Base-by-base conservation (phyloP, 257 asterid genomes). In the Solanum piurae region DNA sequence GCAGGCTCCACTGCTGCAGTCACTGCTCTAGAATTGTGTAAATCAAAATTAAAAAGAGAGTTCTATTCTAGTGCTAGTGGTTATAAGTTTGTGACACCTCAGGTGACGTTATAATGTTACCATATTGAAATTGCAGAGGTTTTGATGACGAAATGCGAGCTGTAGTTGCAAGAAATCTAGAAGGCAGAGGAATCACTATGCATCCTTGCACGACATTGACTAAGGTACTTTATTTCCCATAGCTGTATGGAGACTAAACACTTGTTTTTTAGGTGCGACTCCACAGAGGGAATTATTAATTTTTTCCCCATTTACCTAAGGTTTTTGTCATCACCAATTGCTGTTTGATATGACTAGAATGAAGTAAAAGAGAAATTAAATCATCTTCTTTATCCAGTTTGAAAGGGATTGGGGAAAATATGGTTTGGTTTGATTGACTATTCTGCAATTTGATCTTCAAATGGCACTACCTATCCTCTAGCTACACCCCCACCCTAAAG, bases 91-190 rank as follows among this genome's bases (percentile, higher is more conserved):
- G 86, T 82, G 69, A 49, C 69, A 82, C 86, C 4, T 82, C 29
- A 82, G 49, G 69, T 1, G 25, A 18, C 40, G 9, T 82, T 29
- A 27, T 46, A 33, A 23, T 49, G 6, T 13, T 86, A 33, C 37
- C 33, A 73, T 23, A 46, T 31, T 37, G 46, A 8, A 49, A 13
- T 89, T 83, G 69, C 98, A 97, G 99, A 91, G 99, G 99, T 86
- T 97, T 97, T 89, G 99, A 97, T 89, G 96, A 94, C 34, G 99
- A 97, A 89, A 95, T 97, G 98, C 95, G 99, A 89, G 93, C 96
- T 60, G 95, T 88, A 68, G 98, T 97, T 87, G 97, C 99, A 31
- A 95, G 94, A 89, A 96, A 96, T 92, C 93, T 97, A 83, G 99
- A 97, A 94, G 99, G 98, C 73, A 93, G 99, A 92, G 99, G 99